phyloP scores from a whole-genome alignment of 2,329 filamentous ascomycete genomes.

The Tolypocladium inflatum region DNA sequence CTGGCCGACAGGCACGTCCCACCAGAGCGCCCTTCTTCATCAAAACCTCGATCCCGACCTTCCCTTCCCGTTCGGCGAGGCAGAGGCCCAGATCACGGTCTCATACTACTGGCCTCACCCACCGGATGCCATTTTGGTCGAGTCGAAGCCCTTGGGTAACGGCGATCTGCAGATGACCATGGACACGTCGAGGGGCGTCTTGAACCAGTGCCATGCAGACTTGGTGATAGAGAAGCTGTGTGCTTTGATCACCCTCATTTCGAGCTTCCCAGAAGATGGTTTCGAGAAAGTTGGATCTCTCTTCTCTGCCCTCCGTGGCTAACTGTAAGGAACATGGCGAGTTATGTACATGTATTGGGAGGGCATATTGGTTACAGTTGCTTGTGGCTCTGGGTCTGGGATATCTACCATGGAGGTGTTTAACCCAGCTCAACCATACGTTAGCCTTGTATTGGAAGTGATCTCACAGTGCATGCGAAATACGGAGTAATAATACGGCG shows the following conservation, averaged over 20 bases:
- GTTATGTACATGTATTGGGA: not conserved
- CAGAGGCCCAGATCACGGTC: conserved; percentile 5
- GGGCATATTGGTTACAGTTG: no score
- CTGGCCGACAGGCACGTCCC: conserved; percentile 22
- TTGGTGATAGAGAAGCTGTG: not conserved
- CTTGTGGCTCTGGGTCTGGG: not conserved
- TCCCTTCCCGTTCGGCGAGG: conserved; percentile 26
- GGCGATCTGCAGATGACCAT: conserved; percentile 2
- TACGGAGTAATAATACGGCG: no score
- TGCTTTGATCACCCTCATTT: not conserved
- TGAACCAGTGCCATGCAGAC: conserved; percentile 2
- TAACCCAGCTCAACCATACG: not conserved
- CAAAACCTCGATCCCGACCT: conserved; percentile 50
- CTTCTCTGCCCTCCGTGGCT: not conserved
- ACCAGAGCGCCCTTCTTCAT: conserved; percentile 30
- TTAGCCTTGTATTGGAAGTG: not conserved
- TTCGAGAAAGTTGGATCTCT: not conserved
- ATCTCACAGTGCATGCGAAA: no score
- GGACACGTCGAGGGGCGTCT: conserved; percentile 1
- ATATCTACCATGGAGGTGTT: not conserved
- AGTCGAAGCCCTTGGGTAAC: conserved; percentile 1
- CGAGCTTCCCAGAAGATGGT: not conserved
- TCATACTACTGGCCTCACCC: conserved; percentile 6
- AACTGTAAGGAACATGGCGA: not conserved
- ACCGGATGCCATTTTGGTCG: conserved; percentile 4